A percentile compares a stretch with the other conserved stretches of the same genome.
phyloP scores from a whole-genome alignment of 176 grass and related monocot species.

The Eragrostis curvula region DNA sequence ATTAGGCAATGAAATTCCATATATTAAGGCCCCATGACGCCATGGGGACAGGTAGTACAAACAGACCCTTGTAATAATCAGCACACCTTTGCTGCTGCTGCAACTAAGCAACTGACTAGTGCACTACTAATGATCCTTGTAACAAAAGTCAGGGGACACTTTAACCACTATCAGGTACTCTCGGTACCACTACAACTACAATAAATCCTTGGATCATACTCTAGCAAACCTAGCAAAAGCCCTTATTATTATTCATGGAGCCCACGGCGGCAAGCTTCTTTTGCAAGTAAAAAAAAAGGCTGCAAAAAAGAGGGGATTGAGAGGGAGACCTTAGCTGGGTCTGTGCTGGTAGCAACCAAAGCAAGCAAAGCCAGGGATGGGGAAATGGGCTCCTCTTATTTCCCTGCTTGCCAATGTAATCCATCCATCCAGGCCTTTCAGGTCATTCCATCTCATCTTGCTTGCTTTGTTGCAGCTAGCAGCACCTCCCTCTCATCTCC shows the following conservation, averaged over 20 bases:
- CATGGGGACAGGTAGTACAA: neutral
- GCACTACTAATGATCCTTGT: constrained; percentile 14
- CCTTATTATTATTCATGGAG: constrained; percentile 62
- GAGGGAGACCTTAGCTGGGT: constrained; percentile 36
- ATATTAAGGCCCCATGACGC: neutral
- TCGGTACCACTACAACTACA: neutral
- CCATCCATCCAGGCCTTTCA: neutral
- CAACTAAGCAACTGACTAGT: neutral
- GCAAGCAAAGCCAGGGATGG: constrained; percentile 30
- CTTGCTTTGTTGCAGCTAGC: neutral
- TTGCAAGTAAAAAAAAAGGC: constrained; percentile 45
- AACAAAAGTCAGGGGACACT: constrained; percentile 18
- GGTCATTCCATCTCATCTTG: neutral
- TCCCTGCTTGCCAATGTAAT: neutral
- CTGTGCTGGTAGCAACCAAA: constrained; percentile 40
- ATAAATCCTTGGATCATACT: constrained; percentile 6
- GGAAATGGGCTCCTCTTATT: constrained; percentile 12
- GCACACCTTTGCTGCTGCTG: constrained; percentile 11
- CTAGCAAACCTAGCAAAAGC: constrained; percentile 3
- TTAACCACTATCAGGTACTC: neutral
- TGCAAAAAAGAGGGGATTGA: constrained; percentile 35
- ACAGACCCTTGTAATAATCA: neutral
- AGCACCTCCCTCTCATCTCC: neutral
- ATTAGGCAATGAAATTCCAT: constrained; percentile 2
- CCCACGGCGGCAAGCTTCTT: constrained; percentile 43